Evolutionary conservation across 257 asterid genomes (phyloP), one percentile per base, ranked within the genome.

Genomic region (Gentiana macrophylla): DNA sequence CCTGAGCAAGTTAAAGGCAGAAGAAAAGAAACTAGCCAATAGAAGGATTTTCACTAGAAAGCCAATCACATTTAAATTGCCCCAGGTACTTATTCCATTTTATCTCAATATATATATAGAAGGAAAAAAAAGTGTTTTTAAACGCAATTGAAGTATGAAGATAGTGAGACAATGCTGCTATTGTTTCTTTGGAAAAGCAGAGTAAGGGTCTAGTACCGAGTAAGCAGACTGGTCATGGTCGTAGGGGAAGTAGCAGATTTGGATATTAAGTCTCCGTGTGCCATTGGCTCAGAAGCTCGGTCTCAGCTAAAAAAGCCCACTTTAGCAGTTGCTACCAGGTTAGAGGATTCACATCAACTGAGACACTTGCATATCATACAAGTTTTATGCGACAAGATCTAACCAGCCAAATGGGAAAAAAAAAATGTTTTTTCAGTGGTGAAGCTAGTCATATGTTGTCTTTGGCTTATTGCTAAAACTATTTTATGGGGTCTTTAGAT

Each of bases 1-100:
- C 73, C 48, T 75, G 32, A 72, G 90, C 60, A 87, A 91, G 76
- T 66, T 81, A 62, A 80, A 85, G 78, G 88, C 82, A 12, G 93
- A 82, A 71, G 93, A 84, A 88, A 87, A 85, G 75, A 81, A 74
- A 65, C 72, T 55, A 68, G 73, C 75, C 66, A 83, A 71, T 58
- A 63, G 58, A 49, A 62, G 55, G 52, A 44, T 57, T 50, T 41
- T 5, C 5, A 44, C 64, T 62, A 86, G 49, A 57, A 82, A 73
- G 50, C 83, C 60, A 61, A 4, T 68, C 1, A 52, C 59, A 32
- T 15, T 37, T 2, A 67, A 55, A 60, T 79, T 52, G 53, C 44
- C 66, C 49, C 81, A 81, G 94, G 95, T 80, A 34, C 32, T 57
- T 9, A 37, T 55, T 55, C 37, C 56, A 7, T 48, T 9, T 56